These are phyloP conservation scores for Ceratocystis diversiconidia DNA, from an alignment of 2,329 filamentous ascomycete genomes.

Conservation along the genomic window DNA sequence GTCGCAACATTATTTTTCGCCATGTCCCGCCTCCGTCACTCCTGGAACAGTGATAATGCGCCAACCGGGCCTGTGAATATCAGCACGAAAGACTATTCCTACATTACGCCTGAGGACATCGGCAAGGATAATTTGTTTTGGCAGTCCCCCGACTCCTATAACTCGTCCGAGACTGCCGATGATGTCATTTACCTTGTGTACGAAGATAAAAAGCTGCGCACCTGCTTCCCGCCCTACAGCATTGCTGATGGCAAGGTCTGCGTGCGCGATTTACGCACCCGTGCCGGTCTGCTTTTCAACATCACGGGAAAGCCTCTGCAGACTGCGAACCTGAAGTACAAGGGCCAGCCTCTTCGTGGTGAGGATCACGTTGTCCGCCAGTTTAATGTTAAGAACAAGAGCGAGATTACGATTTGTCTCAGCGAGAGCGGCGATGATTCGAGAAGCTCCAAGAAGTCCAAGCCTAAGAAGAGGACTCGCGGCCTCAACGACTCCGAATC, in stretches of 20 bases:
- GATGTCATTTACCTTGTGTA: slow-evolving; percentile 12
- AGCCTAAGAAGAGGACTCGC: slow-evolving; percentile 31
- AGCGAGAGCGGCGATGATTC: slow-evolving; percentile 1
- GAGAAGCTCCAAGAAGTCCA: slow-evolving; percentile 28
- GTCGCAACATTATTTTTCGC: slow-evolving; percentile 25
- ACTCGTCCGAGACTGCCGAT: slow-evolving; percentile 4
- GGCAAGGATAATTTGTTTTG: slow-evolving; percentile 28
- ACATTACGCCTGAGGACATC: slow-evolving; percentile 68
- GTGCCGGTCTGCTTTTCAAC: slow-evolving; percentile 52
- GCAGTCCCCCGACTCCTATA: slow-evolving; percentile 9
- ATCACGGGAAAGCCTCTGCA: slow-evolving; percentile 53
- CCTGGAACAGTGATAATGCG: slow-evolving; percentile 29
- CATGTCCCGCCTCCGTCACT: slow-evolving; percentile 43
- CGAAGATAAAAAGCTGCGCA: slow-evolving; percentile 9
- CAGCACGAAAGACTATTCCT: slow-evolving; percentile 63
- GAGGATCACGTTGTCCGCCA: slow-evolving; percentile 35
- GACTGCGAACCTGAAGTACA: slow-evolving; percentile 45
- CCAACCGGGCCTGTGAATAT: slow-evolving; percentile 36
- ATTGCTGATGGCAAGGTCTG: slow-evolving; percentile 60
- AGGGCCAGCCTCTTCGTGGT: slow-evolving; percentile 39
- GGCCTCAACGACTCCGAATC: slow-evolving; percentile 21
- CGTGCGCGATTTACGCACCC: slow-evolving; percentile 51
- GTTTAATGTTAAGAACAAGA: slow-evolving; percentile 47
- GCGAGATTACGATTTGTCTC: slow-evolving; percentile 37
- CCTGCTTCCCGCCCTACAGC: slow-evolving; percentile 52